phyloP scores from a whole-genome alignment of 2,329 filamentous ascomycete species.

The Monilinia fructigena region DNA sequence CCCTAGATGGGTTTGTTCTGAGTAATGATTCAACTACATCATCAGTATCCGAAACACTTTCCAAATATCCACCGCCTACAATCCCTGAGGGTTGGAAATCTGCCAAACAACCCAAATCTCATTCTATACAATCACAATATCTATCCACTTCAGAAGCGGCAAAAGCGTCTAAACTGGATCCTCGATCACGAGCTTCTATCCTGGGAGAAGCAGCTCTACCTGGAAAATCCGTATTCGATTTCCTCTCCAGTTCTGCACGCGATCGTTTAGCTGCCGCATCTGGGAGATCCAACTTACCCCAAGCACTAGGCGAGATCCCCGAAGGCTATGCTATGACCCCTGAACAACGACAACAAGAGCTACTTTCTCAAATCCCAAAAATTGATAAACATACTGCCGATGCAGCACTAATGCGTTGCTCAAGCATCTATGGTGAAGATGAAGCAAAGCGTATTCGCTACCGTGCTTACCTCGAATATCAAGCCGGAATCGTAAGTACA shows the following conservation, averaged over 20 bases:
- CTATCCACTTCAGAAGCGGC: slow-evolving; percentile 74
- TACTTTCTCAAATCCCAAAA: slow-evolving; percentile 59
- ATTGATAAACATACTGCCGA: slow-evolving; percentile 66
- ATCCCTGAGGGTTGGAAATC: slow-evolving; percentile 75
- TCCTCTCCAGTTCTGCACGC: slow-evolving; percentile 73
- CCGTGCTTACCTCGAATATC: slow-evolving; percentile 73
- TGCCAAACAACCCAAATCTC: slow-evolving; percentile 47
- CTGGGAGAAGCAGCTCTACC: slow-evolving; percentile 79
- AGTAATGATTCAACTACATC: slow-evolving; percentile 53
- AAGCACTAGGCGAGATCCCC: slow-evolving; percentile 72
- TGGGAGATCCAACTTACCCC: slow-evolving; percentile 74
- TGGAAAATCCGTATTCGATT: slow-evolving; percentile 95
- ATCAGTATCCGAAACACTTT: slow-evolving; percentile 45
- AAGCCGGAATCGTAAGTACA: slow-evolving; percentile 59
- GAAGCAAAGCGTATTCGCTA: slow-evolving; percentile 78
- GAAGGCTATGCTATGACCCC: slow-evolving; percentile 61
- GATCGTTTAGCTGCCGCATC: slow-evolving; percentile 74
- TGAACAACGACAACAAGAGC: slow-evolving; percentile 58
- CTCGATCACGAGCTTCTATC: slow-evolving; percentile 72
- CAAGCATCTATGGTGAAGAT: slow-evolving; percentile 76
- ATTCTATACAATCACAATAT: slow-evolving; percentile 46
- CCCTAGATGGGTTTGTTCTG: slow-evolving; percentile 77
- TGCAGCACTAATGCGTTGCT: slow-evolving; percentile 65
- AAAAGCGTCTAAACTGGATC: slow-evolving; percentile 71
- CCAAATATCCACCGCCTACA: slow-evolving; percentile 61